These are phyloP conservation scores for Lecanicillium sp. DNA, from an alignment of 2,329 filamentous ascomycete species.

Conservation along the genomic window DNA sequence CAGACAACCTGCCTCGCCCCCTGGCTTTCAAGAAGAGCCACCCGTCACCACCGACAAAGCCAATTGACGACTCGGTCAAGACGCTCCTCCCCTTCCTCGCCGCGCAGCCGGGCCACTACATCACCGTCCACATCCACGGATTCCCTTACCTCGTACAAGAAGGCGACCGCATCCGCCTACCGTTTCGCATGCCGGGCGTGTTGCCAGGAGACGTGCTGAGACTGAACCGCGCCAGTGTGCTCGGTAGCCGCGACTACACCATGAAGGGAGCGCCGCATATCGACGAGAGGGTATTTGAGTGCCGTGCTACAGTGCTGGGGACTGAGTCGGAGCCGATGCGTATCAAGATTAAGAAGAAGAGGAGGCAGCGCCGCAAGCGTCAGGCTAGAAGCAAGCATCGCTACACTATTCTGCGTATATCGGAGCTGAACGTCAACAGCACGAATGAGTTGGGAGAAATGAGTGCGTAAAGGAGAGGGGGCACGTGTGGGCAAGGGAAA, in stretches of 20 bases:
- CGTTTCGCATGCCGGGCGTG: constrained; percentile 70
- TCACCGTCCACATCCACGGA: constrained; percentile 71
- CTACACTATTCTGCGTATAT: constrained; percentile 79
- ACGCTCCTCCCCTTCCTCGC: constrained; percentile 61
- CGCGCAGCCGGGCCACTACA: constrained; percentile 68
- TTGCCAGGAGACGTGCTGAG: constrained; percentile 77
- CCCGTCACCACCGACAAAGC: constrained; percentile 23
- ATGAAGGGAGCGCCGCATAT: constrained; percentile 75
- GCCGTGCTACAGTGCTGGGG: constrained; percentile 75
- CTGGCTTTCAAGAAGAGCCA: constrained; percentile 32
- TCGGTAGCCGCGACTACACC: constrained; percentile 87
- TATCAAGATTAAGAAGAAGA: constrained; percentile 73
- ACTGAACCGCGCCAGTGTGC: constrained; percentile 71
- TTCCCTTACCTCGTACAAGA: constrained; percentile 70
- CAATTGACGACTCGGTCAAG: constrained; percentile 47
- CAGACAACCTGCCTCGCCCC: constrained; percentile 21
- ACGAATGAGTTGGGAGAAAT: constrained; percentile 29
- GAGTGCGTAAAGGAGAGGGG: constrained; percentile 7
- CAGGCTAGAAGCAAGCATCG: constrained; percentile 82
- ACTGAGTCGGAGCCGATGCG: constrained; percentile 74
- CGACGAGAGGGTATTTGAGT: constrained; percentile 77
- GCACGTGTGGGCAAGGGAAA: constrained; percentile 7
- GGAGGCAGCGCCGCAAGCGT: constrained; percentile 64
- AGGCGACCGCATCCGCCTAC: constrained; percentile 68
- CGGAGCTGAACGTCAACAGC: constrained; percentile 62